These are phyloP conservation scores for Boletus vinaceobasis DNA, from an alignment of 768 basidiomycete genomes.

Conservation along the genomic window DNA sequence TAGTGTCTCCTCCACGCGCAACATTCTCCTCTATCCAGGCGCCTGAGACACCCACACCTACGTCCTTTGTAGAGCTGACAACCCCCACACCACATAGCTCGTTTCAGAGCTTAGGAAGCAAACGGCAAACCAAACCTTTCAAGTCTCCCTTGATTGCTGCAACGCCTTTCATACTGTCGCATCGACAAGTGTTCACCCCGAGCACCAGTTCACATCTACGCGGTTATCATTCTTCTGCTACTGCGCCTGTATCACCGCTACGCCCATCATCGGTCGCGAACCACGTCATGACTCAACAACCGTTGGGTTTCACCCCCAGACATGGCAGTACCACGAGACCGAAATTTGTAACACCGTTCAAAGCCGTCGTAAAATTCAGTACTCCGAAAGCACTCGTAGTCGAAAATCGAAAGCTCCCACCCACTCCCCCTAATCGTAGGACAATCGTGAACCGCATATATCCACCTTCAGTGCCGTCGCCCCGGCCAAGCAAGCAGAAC, in stretches of 20 bases:
- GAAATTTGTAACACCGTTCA: constrained; percentile 65
- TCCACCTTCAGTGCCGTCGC: constrained; percentile 18
- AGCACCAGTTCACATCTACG: constrained; percentile 21
- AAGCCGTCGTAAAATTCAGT: constrained; percentile 46
- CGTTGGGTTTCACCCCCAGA: constrained; percentile 24
- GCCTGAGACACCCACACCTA: constrained; percentile 42
- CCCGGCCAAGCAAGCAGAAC: constrained; percentile 7
- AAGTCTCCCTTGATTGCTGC: constrained; percentile 42
- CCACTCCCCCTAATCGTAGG: background rate
- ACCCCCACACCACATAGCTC: constrained; percentile 13
- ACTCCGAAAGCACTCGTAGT: constrained; percentile 17
- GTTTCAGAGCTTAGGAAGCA: constrained; percentile 7
- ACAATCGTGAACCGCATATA: constrained; percentile 17
- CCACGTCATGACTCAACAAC: constrained; percentile 11
- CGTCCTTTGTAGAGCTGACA: constrained; percentile 12
- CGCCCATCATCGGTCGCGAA: constrained; percentile 32
- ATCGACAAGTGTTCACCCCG: constrained; percentile 29
- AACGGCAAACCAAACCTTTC: constrained; percentile 37
- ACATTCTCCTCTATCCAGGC: constrained; percentile 31
- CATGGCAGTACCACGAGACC: constrained; percentile 29
- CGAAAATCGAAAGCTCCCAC: background rate
- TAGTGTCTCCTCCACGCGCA: constrained; percentile 21
- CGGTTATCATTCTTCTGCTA: background rate
- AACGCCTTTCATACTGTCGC: constrained; percentile 1
- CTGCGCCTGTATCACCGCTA: constrained; percentile 30